Evolutionary conservation across 768 basidiomycete genomes (phyloP), one percentile per base, ranked within the genome.

Genomic region (Termitomyces sp.): DNA sequence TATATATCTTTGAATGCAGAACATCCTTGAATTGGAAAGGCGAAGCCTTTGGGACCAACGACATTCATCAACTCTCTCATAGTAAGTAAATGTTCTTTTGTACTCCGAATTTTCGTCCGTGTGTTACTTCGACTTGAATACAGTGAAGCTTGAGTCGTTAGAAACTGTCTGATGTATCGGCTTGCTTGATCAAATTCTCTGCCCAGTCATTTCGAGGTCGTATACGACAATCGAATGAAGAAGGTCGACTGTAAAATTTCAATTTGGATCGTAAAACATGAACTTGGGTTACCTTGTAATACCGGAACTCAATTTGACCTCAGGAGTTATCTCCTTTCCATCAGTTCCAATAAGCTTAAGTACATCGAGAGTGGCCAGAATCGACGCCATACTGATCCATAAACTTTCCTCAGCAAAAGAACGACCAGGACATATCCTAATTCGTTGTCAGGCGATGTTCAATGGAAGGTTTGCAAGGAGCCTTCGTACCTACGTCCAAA

Each of bases 331-430:
- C 57, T 76, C 72, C 16, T 67, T 58, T 5, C 77, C 75, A 50
- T 68, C 59, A 22, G 54, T 61, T 43, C 74, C 72, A 5, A 67
- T 42, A 1, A 72, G 69, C 58, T 75, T 76, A 2, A 61, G 59
- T 34, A 80, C 73, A n/a, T 71, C 58, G 53, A 80, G 75, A 6
- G 64, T 63, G 5, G 68, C 57, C 5, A 71, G 41, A 8, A 67
- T 58, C 2, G 59, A 48, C 12, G 31, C 47, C 6, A 22, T 58
- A 4, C 63, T 62, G 1, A 65, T 50, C 65, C 72, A 74, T 27
- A 78, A 16, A 16, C 73, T 75, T 1, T 72, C 68, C 20, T 79
- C 74, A 5, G 75, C 79, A 39, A 83, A 63, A 46, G 75, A 55
- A 26, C 71, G 65, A 6, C 79, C 81, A n/a, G 78, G 74, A 53